Evolutionary conservation across 2,329 filamentous ascomycete genomes (phyloP), one percentile per base, ranked within the genome.

Genomic region (Colletotrichum paranaense): DNA sequence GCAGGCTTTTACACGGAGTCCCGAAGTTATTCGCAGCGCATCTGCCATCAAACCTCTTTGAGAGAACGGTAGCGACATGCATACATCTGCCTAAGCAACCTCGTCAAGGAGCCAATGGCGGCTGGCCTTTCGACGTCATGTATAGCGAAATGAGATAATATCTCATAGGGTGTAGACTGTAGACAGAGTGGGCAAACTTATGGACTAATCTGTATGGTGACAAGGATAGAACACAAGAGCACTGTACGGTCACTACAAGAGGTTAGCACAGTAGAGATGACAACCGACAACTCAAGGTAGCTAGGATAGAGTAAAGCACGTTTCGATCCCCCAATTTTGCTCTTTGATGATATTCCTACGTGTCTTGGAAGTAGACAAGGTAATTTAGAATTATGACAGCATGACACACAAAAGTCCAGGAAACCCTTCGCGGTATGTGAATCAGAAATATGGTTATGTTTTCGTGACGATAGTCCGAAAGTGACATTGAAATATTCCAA

Each of bases 1-100:
- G 56, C 88, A 90, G 76, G 93, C 92, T 70, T 86, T 91, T 19
- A 91, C 92, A 14, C 87, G 91, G 63, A 78, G 91, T 64, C 91
- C 92, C 11, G 90, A 92, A 5, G 85, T 88, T 30, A 46, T 67
- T 57, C 57, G 68, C 24, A 49, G 62, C 9, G 35, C 60, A 26
- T 60, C 63, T 14, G 49, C 62, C 42, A 55, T 66, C 12, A 64
- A 69, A 38, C 67, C 65, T 55, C 67, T 64, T n/a, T 63, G 32
- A 49, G 42, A 28, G 28, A 38, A 26, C 32, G 42, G 8, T n/a
- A 26, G n/a, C 16, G 30, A n/a, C 16, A 11, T 32, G 14, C 19
- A 22, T 56, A 56, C 52, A 57, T 57, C 22, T 38, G 46, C 42
- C 14, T 26, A n/a, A 30, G 4, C 14, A 60, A 2, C 24, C 38